Evolutionary conservation across 257 asterid species (phyloP), one percentile per base, ranked within the genome.

Genomic region (Linderniella brevidens): DNA sequence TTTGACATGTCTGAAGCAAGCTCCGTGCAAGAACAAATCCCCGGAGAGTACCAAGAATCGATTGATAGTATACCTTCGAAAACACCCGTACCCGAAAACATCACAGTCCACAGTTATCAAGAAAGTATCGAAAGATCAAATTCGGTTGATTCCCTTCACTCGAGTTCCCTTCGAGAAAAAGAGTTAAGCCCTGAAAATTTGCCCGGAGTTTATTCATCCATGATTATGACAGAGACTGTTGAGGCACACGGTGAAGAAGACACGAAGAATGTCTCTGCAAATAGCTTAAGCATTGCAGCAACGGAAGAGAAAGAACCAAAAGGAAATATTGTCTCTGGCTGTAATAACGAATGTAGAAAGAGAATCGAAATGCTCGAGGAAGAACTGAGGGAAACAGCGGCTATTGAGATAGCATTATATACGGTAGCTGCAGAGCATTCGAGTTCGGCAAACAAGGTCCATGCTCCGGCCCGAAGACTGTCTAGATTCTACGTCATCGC

Each of bases 391-490:
- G 94, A 90, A 68, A 58, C 80, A 32, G 96, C 96, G 9, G 86
- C 72, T 5, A 60, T 85, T 8, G 98, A 90, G 76, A 67, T 81
- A 59, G 77, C 79, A 35, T 82, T 90, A 41, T 90, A 76, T 69
- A 76, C 93, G 4, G 60, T 75, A 43, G 79, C 73, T 43, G 71
- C 98, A 16, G 98, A 85, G 72, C 98, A 90, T 61, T 79, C 79
- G 15, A 61, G 86, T 57, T 90, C 98, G 17, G 69, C 50, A 18
- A 68, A 66, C 62, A 90, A 81, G 70, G 86, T 90, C 38, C 98
- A 85, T 53, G 74, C 94, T 49, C 88, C 98, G 8, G 94, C 98
- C 55, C 70, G 96, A 19, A 68, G 98, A 47, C 77, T 90, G 37
- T 77, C 94, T 4, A 72, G 98, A 58, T 73, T 81, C 49, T 85